Percentiles rank a stretch among this genome's conserved stretches.
Conservation (phyloP, 176 grass and related monocot genomes). For the Eragrostis curvula region DNA sequence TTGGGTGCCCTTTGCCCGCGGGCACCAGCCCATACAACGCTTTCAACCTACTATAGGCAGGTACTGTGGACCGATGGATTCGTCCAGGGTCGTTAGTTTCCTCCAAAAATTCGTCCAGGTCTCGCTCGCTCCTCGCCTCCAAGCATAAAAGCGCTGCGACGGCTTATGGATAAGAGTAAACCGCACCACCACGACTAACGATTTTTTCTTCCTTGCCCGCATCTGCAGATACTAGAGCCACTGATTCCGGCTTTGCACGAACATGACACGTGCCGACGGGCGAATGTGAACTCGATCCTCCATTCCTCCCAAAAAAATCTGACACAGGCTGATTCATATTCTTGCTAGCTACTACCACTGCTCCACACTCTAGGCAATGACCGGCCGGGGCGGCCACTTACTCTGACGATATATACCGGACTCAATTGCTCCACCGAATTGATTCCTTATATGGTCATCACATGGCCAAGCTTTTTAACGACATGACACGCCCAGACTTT, state of each 20-base stretch:
- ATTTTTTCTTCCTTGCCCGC: background rate
- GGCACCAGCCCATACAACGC: background rate
- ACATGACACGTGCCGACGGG: conserved; percentile 6
- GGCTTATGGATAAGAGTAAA: background rate
- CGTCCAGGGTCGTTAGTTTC: too few species aligned
- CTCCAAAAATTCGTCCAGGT: background rate
- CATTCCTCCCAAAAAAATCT: background rate
- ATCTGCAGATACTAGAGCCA: background rate
- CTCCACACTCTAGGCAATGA: background rate
- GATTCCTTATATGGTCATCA: conserved; percentile 29
- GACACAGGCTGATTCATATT: background rate
- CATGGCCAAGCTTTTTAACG: background rate
- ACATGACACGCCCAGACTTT: conserved; percentile 15
- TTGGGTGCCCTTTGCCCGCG: background rate
- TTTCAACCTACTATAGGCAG: too few species aligned
- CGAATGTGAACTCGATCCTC: conserved; percentile 18
- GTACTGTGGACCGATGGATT: too few species aligned
- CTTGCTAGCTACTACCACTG: background rate
- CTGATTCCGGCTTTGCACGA: background rate
- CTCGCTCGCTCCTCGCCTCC: background rate
- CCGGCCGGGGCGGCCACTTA: background rate
- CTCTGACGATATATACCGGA: background rate
- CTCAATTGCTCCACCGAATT: conserved; percentile 34
- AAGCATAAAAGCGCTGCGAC: background rate
- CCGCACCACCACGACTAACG: background rate